Evolutionary conservation across 2,329 filamentous ascomycete genomes (phyloP).

Genomic region (Penicillium sp.): DNA sequence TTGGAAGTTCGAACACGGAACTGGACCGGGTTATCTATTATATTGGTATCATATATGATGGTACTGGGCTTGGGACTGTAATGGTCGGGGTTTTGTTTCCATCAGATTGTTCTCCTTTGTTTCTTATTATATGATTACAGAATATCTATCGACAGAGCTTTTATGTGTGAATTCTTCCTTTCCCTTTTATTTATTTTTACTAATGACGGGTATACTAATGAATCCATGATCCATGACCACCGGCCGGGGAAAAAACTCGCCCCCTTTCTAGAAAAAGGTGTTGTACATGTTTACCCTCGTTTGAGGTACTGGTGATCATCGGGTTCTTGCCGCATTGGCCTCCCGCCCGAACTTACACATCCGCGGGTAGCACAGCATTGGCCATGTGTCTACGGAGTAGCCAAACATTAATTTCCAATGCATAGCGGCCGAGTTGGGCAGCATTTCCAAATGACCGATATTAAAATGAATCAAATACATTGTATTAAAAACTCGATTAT

Average conservation of each 20-base stretch:
- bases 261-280: background rate
- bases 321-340: conserved; percentile 7
- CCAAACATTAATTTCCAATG: conserved; percentile 10
- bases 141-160: conserved; percentile 2
- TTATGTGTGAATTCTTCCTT: background rate
- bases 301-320: background rate
- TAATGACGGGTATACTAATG: background rate
- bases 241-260: background rate
- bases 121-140: conserved; percentile 4
- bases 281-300: background rate
- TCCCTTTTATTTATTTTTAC: background rate
- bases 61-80: conserved; percentile 1
- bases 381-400: conserved; percentile 9
- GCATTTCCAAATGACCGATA: background rate
- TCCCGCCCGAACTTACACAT: conserved; percentile 2
- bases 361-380: conserved; percentile 6
- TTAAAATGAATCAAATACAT: background rate
- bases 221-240: background rate
- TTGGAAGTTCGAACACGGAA: background rate
- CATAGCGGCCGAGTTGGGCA: conserved; percentile 7
- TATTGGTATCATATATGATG: conserved; percentile 2
- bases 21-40: conserved; percentile 1
- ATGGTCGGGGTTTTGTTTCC: background rate
- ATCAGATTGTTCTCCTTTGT: conserved; percentile 1
- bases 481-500: background rate